These are phyloP conservation scores for Calcarisporium arbuscula DNA, from an alignment of 2,329 filamentous ascomycete genomes.

Conservation along the genomic window DNA sequence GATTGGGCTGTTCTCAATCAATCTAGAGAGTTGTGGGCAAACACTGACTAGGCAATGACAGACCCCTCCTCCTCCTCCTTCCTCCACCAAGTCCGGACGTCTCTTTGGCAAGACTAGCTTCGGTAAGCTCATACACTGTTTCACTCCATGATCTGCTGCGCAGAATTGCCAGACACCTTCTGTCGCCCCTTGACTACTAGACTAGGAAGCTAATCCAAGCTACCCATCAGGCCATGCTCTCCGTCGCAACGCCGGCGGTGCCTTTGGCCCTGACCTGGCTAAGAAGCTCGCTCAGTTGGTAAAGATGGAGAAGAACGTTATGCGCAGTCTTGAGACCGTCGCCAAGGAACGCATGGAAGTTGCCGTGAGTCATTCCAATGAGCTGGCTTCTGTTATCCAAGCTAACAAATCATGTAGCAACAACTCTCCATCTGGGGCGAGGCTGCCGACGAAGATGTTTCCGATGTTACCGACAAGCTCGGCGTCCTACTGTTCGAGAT, in stretches of 20 bases:
- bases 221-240: slow-evolving; percentile 64
- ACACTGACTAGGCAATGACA: slow-evolving; percentile 33
- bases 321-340: slow-evolving; percentile 95
- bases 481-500: slow-evolving; percentile 98
- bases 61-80: slow-evolving; percentile 88
- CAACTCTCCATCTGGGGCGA: slow-evolving; percentile 99
- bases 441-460: slow-evolving; percentile 91
- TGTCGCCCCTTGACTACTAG: no score
- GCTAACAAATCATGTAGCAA: slow-evolving; percentile 60
- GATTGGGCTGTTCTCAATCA: no score
- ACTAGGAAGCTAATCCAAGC: no score
- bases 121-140: slow-evolving; percentile 55
- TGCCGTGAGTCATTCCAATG: slow-evolving; percentile 65
- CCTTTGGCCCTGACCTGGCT: slow-evolving; percentile 78
- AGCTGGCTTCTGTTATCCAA: not conserved
- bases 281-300: slow-evolving; percentile 98
- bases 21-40: no score
- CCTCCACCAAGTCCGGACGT: slow-evolving; percentile 83
- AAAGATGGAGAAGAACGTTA: slow-evolving; percentile 99
- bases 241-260: slow-evolving; percentile 67
- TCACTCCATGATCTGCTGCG: no score
- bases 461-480: slow-evolving; percentile 97
- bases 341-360: slow-evolving; percentile 97
- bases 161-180: no score
- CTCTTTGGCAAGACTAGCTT: slow-evolving; percentile 83